Evolutionary conservation across 2,329 filamentous ascomycete species (phyloP).

Genomic region (Clarireedia hainanense): DNA sequence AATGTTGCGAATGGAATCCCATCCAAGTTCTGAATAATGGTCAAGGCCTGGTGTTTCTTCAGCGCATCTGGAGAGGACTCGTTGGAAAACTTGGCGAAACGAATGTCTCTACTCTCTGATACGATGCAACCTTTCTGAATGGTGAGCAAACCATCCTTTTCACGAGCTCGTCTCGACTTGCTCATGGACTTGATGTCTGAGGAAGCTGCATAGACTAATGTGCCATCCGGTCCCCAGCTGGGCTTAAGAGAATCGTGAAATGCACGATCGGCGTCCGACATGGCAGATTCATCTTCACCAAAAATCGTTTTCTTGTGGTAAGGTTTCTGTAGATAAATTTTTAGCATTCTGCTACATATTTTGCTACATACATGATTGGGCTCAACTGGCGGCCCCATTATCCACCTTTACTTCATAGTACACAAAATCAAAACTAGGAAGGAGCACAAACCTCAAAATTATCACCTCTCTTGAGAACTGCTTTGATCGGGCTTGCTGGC

Average conservation of each 20-base stretch:
- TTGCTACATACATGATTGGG: constrained; percentile 30
- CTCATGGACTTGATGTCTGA: constrained; percentile 30
- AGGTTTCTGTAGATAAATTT: constrained; percentile 61
- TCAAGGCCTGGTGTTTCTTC: constrained; percentile 45
- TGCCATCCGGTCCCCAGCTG: constrained; percentile 69
- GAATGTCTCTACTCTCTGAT: constrained; percentile 55
- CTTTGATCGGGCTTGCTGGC: constrained; percentile 50
- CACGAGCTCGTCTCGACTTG: constrained; percentile 22
- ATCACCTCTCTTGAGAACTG: constrained; percentile 48
- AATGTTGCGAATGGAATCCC: constrained; percentile 53
- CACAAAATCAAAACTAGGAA: constrained; percentile 24
- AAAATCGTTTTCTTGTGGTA: constrained; percentile 74
- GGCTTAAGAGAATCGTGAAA: constrained; percentile 72
- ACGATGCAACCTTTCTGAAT: constrained; percentile 50
- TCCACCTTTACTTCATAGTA: constrained; percentile 1
- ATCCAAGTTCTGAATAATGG: constrained; percentile 44
- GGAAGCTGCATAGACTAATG: constrained; percentile 55
- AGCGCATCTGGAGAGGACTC: constrained; percentile 51
- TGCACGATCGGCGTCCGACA: constrained; percentile 54
- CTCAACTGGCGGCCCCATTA: constrained; percentile 26
- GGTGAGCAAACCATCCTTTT: constrained; percentile 41
- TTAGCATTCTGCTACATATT: constrained; percentile 38
- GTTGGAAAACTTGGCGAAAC: constrained; percentile 54
- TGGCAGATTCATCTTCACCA: constrained; percentile 50
- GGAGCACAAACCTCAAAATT: constrained; percentile 83